Evolutionary conservation across 441 rosid species (phyloP), one percentile per base, ranked within the genome.

Genomic region (Eruca vesicaria): DNA sequence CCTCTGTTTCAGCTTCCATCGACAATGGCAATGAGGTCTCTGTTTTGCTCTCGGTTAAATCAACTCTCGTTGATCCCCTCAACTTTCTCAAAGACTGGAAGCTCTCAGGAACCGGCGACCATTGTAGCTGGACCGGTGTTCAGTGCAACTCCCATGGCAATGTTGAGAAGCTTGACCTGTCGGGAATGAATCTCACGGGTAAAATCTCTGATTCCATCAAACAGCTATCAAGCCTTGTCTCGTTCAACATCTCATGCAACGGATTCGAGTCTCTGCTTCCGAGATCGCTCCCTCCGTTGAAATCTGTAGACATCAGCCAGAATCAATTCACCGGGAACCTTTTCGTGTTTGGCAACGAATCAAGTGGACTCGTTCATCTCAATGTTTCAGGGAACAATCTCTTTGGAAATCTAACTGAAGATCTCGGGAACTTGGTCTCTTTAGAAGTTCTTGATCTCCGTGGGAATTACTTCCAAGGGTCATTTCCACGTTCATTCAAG

Each of bases 341-440:
- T 45, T 87, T 92, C 23, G 84, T 88, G 0, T 29, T 68, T n/a
- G 96, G 97, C 1, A 93, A 89, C 28, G 85, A 83, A 48, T 80
- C 88, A 50, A 62, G 78, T 23, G 90, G 88, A 18, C 82, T 95
- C 15, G 79, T 81, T 15, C 87, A 78, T 32, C 78, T 95, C 45
- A 92, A 95, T 86, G 98, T 92, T 75, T 95, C 99, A 4, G 86
- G 97, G 74, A 95, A 95, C 72, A 91, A 76, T 64, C 89, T 95
- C 85, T 67, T 87, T 3, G 98, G 98, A 41, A 64, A 80, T 52
- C 76, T 92, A 36, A 90, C 91, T 6, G 94, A 90, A 61, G 97
- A 89, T 79, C 82, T 92, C 26, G 96, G 92, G 43, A 84, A 86
- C 79, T 88, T 85, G 59, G 80, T 83, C 48, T 79, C 84, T 48